A percentile compares a stretch with the other conserved stretches of the same genome.
Evolutionary conservation across 1,139 yeast species (phyloP).

Genomic region (Meyerozyma elateridarum): DNA sequence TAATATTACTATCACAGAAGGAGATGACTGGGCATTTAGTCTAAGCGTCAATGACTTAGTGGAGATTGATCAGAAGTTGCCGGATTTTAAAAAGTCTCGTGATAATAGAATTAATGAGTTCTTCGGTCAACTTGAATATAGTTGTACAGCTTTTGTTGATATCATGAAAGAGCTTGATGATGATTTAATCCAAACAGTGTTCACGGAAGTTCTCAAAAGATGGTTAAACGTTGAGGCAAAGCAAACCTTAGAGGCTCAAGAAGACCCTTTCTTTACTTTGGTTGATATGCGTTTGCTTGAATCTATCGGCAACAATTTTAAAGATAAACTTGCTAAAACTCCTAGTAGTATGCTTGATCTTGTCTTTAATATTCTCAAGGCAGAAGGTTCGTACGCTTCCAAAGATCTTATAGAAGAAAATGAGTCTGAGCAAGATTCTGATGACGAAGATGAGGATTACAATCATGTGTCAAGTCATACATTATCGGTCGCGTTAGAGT

Average conservation of each 20-base stretch:
- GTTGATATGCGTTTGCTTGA: slow-evolving; percentile 65
- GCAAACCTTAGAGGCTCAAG: slow-evolving; percentile 20
- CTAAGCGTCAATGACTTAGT: slow-evolving; percentile 54
- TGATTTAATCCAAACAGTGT: slow-evolving; percentile 41
- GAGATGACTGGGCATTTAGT: slow-evolving; percentile 47
- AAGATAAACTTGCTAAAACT: slow-evolving; percentile 55
- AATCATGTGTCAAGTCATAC: slow-evolving; percentile 20
- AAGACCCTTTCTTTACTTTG: slow-evolving; percentile 52
- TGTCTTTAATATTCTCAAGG: slow-evolving; percentile 43
- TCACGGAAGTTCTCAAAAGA: slow-evolving; percentile 49
- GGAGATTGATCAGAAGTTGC: slow-evolving; percentile 32
- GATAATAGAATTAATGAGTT: slow-evolving; percentile 26
- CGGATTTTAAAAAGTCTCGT: background rate
- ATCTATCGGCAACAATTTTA: slow-evolving; percentile 54
- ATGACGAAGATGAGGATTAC: slow-evolving; percentile 35
- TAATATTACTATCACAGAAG: slow-evolving; percentile 41
- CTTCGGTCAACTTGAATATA: slow-evolving; percentile 46
- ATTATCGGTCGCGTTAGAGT: slow-evolving; percentile 40
- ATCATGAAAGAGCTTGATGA: slow-evolving; percentile 50
- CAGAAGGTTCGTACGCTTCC: slow-evolving; percentile 3
- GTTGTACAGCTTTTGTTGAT: slow-evolving; percentile 42
- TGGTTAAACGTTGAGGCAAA: slow-evolving; percentile 43
- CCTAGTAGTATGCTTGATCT: slow-evolving; percentile 58
- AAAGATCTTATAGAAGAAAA: slow-evolving; percentile 6
- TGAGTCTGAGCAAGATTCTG: slow-evolving; percentile 38